Base-by-base conservation (phyloP, 2,329 filamentous ascomycete species). In the Cytospora schulzeri region DNA sequence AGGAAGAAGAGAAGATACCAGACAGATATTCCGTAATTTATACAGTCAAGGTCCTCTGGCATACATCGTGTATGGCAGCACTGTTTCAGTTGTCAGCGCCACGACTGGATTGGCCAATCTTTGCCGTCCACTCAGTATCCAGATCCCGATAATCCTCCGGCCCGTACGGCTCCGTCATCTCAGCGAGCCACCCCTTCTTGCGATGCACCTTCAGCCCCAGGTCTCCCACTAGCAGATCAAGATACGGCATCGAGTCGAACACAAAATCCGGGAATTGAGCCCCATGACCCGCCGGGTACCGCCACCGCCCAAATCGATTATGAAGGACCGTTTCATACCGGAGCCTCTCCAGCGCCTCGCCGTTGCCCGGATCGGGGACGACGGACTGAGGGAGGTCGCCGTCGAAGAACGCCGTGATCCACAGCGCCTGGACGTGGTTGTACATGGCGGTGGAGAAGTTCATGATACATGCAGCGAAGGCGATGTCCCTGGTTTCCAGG, bases 181-280 rank as follows among this genome's bases (percentile, higher is more conserved):
- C 86, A 1, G 76, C 76, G 59, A 81, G 70, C 70, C 76, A 78
- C 0, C 83, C 80, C 63, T 79, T 75, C 77, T 89, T 90, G 38
- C 86, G 77, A 68, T 83, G 79, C 17, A 77, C 77, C 22, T 81
- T 76, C 62, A 93, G 74, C 0, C 85, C 89, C 63, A 93, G 70
- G 73, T 94, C 91, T 5, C 77, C 76, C 66, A 91, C 72, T 71
- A 94, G 73, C 71, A 88, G 71, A 74, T 93, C 91, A 22, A 92
- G 73, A 65, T 92, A 95, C 4, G 90, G 90, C 61, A 94, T 73
- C 0, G 84, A 84, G 73, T 95, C 91, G 71, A 94, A 93, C 22
- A 91, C 87, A 68, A 93, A 88, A 73, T 91, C 90, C 0, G 88
- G 88, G 64, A 83, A 80, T 71, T 80, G 82, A 48, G 78, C 79